These are phyloP conservation scores for Solanum verrucosum DNA, from an alignment of 257 asterid genomes.

Conservation along the genomic window DNA sequence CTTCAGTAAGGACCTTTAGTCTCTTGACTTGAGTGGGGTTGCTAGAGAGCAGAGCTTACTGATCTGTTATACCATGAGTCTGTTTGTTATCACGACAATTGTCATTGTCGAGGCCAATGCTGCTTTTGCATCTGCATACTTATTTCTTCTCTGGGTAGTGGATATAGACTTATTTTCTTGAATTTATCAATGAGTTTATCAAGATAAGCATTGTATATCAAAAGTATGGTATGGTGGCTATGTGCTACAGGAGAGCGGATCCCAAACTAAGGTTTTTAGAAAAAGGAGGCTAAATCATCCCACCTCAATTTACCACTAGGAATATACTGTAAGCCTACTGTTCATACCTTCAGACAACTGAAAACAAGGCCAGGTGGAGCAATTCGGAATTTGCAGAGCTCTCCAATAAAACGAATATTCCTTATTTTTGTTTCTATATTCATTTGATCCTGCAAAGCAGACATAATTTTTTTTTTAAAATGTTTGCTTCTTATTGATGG, in stretches of 20 bases:
- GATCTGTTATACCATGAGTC: background rate
- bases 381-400: slow-evolving; percentile 94
- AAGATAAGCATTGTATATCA: background rate
- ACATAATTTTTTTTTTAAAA: background rate
- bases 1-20: background rate
- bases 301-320: background rate
- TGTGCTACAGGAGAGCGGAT: background rate
- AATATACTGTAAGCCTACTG: background rate
- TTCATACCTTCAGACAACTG: slow-evolving; percentile 83
- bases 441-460: slow-evolving; percentile 83
- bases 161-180: background rate
- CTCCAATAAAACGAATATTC: slow-evolving; percentile 95
- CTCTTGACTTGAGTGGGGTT: background rate
- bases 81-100: background rate
- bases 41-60: background rate
- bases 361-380: slow-evolving; percentile 84
- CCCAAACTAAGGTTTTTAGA: background rate
- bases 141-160: background rate
- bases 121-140: background rate
- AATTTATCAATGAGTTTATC: background rate
- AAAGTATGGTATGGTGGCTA: background rate
- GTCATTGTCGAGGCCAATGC: background rate
- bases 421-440: slow-evolving; percentile 94
- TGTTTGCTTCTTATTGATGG: background rate
- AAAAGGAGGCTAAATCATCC: background rate